phyloP scores from a whole-genome alignment of 2,329 filamentous ascomycete genomes.

The Neofusicoccum laricinum region DNA sequence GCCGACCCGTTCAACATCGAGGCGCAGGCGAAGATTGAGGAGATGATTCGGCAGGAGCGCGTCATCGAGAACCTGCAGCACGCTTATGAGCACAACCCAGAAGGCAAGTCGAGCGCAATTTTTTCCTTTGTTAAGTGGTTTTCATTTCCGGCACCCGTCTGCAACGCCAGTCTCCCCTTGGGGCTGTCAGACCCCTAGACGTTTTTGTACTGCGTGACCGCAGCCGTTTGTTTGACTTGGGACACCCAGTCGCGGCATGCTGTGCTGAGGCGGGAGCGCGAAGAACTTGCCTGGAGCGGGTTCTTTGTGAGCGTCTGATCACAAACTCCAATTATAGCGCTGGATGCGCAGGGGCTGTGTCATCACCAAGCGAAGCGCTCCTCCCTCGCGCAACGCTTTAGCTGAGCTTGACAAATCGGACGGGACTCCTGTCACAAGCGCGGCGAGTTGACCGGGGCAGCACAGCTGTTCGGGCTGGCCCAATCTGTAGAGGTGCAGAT shows the following conservation, averaged over 20 bases:
- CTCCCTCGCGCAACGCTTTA: conserved; percentile 15
- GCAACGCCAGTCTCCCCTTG: not conserved
- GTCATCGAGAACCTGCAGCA: conserved; percentile 96
- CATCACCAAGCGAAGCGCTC: not conserved
- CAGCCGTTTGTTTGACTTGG: not conserved
- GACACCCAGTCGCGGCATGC: not conserved
- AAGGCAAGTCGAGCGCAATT: conserved; percentile 60
- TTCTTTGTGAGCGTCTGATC: conserved; percentile 4
- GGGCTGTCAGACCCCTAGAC: not conserved
- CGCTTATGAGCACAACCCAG: conserved; percentile 94
- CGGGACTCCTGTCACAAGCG: not conserved
- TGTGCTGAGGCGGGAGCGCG: not conserved
- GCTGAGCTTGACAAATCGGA: conserved; percentile 14
- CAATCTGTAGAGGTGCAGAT: conserved; percentile 14
- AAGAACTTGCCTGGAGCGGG: not conserved
- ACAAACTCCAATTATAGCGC: conserved; percentile 9
- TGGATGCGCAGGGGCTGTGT: conserved; percentile 13
- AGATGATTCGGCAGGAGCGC: conserved; percentile 92
- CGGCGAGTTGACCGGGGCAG: not conserved
- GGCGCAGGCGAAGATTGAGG: conserved; percentile 87
- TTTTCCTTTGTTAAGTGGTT: conserved; percentile 4
- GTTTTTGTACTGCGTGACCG: conserved; percentile 10
- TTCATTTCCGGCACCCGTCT: not conserved
- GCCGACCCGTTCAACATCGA: conserved; percentile 93
- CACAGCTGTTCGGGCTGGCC: not conserved